Conservation (phyloP, 2,329 filamentous ascomycete species). For the Fusarium tanahbumbuense region DNA sequence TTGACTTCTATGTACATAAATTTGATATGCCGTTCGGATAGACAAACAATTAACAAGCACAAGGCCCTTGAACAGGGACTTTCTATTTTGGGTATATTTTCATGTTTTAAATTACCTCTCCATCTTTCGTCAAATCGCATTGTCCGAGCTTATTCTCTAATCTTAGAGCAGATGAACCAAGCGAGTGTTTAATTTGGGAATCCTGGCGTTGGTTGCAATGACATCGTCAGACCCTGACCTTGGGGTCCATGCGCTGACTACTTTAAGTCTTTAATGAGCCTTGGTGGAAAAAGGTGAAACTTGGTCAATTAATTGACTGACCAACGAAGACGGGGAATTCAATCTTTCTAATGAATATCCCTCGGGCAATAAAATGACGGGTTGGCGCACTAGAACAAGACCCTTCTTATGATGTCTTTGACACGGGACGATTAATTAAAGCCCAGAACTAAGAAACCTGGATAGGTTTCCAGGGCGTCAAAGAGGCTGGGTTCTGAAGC, state of each 20-base stretch:
- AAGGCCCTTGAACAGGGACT: slow-evolving; percentile 17
- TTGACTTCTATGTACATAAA: slow-evolving; percentile 43
- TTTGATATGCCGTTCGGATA: slow-evolving; percentile 31
- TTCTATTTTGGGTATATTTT: slow-evolving; percentile 2
- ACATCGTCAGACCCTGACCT: neutral
- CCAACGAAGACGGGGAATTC: slow-evolving; percentile 6
- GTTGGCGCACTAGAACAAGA: neutral
- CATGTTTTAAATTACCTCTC: neutral
- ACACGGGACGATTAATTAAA: neutral
- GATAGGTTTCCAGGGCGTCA: slow-evolving; percentile 10
- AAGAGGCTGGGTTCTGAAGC: neutral
- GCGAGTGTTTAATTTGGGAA: slow-evolving; percentile 8
- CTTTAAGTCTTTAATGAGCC: slow-evolving; percentile 19
- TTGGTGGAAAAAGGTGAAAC: slow-evolving; percentile 23
- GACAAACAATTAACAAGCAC: slow-evolving; percentile 35
- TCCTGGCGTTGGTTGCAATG: slow-evolving; percentile 8
- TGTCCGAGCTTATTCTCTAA: slow-evolving; percentile 13
- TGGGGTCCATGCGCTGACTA: neutral
- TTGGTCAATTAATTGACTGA: neutral
- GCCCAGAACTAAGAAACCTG: neutral
- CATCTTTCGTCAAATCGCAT: slow-evolving; percentile 20
- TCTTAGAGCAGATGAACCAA: slow-evolving; percentile 23
- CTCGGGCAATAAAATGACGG: slow-evolving; percentile 10
- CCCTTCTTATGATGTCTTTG: neutral
- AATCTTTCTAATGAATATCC: slow-evolving; percentile 25